Conservation (phyloP, 192 early-diverging fungal genomes). For the Coemansia sp. region DNA sequence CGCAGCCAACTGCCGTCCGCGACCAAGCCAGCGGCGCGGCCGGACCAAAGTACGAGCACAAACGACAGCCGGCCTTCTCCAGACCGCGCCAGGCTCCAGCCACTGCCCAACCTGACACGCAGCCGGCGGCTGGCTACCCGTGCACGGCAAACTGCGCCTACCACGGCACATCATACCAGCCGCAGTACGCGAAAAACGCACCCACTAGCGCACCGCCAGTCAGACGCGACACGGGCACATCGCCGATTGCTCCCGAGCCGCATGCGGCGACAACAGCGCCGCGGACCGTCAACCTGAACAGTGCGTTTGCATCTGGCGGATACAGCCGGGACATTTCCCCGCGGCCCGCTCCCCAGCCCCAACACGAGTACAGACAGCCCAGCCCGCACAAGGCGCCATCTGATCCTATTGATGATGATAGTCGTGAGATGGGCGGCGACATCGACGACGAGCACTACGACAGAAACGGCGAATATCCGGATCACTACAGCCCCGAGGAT, state of each 20-base stretch:
- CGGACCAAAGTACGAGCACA: background rate
- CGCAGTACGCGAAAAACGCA: background rate
- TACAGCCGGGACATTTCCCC: conserved; percentile 7
- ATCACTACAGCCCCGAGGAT: background rate
- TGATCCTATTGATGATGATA: background rate
- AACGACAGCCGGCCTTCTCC: background rate
- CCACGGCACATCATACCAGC: background rate
- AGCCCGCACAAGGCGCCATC: background rate
- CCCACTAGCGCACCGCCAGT: background rate
- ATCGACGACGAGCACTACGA: background rate
- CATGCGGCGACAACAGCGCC: background rate
- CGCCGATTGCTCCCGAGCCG: background rate
- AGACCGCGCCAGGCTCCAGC: background rate
- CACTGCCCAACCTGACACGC: background rate
- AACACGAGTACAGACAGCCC: background rate
- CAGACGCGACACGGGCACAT: background rate
- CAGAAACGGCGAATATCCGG: background rate
- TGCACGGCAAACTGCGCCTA: conserved; percentile 3
- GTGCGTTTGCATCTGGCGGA: background rate
- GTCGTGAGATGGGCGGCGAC: background rate
- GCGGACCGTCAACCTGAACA: background rate
- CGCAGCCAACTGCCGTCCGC: background rate
- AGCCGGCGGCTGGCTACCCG: background rate
- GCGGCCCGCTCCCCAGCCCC: background rate
- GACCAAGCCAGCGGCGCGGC: background rate